Conservation (phyloP, 192 early-diverging fungal genomes). For the Coemansia sp. region DNA sequence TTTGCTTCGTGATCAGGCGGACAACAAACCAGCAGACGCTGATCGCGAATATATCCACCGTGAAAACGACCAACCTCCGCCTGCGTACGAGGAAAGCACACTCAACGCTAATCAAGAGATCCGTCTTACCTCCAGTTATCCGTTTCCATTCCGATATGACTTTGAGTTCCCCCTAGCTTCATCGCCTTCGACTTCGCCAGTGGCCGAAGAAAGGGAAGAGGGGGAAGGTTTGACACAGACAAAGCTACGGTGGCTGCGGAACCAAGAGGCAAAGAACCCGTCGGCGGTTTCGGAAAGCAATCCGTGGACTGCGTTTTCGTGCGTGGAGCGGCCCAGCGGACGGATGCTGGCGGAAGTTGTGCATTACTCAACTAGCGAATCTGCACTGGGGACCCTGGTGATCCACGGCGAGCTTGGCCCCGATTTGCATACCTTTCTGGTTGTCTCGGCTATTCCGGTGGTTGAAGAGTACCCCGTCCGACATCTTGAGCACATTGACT, state of each 20-base stretch:
- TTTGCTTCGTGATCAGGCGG: slow-evolving; percentile 35
- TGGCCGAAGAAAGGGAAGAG: not conserved
- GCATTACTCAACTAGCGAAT: slow-evolving; percentile 1
- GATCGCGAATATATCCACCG: slow-evolving; percentile 24
- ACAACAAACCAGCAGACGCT: slow-evolving; percentile 23
- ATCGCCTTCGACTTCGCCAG: not conserved
- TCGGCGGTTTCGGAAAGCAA: slow-evolving; percentile 8
- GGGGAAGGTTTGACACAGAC: not conserved
- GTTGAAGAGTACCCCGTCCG: slow-evolving; percentile 41
- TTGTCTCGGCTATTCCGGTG: slow-evolving; percentile 40
- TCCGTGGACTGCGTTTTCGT: slow-evolving; percentile 32
- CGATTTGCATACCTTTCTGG: slow-evolving; percentile 33
- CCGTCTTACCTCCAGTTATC: slow-evolving; percentile 9
- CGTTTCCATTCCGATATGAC: slow-evolving; percentile 35
- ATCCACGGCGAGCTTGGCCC: slow-evolving; percentile 31
- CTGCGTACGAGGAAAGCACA: slow-evolving; percentile 45
- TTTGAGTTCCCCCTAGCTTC: slow-evolving; percentile 15
- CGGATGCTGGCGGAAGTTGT: slow-evolving; percentile 40
- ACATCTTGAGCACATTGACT: slow-evolving; percentile 9
- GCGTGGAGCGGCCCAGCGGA: slow-evolving; percentile 29
- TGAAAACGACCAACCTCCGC: slow-evolving; percentile 32
- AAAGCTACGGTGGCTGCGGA: slow-evolving; percentile 29
- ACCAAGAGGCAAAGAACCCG: slow-evolving; percentile 27
- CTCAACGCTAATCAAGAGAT: slow-evolving; percentile 6
- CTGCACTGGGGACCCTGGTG: slow-evolving; percentile 33